Conservation (phyloP, 345 rosid genomes). For the Luvunga scandens region DNA sequence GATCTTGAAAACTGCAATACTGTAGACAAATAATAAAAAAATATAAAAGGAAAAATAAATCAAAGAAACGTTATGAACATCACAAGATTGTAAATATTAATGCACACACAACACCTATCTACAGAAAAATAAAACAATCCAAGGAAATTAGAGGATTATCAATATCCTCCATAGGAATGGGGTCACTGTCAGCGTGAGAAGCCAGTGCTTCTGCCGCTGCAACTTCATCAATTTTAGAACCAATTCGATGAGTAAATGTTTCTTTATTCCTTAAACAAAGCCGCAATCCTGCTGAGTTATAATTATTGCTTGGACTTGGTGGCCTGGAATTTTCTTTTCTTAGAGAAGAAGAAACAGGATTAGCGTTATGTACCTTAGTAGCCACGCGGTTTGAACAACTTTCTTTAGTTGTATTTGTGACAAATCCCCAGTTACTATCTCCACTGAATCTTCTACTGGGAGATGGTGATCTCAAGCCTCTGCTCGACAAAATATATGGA, state of each 20-base stretch:
- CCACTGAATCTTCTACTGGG: slow-evolving; percentile 54
- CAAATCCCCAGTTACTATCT: slow-evolving; percentile 26
- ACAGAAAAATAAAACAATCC: slow-evolving; percentile 93
- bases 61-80: slow-evolving; percentile 9
- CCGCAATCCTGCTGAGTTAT: slow-evolving; percentile 16
- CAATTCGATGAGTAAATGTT: slow-evolving; percentile 52
- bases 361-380: slow-evolving; percentile 17
- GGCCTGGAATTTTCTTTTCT: slow-evolving; percentile 38
- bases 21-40: not conserved
- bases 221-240: slow-evolving; percentile 52
- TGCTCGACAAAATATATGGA: slow-evolving; percentile 21
- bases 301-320: slow-evolving; percentile 23
- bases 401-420: slow-evolving; percentile 20
- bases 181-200: slow-evolving; percentile 25
- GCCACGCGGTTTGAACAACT: slow-evolving; percentile 31
- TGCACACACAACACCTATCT: slow-evolving; percentile 18
- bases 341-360: slow-evolving; percentile 28
- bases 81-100: not conserved
- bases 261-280: slow-evolving; percentile 38
- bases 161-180: slow-evolving; percentile 47
- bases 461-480: slow-evolving; percentile 52
- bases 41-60: not conserved
- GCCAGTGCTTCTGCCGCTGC: slow-evolving; percentile 36
- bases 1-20: not conserved
- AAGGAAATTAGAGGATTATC: slow-evolving; percentile 77